These are phyloP conservation scores for Anisogramma anomala DNA, from an alignment of 2,329 filamentous ascomycete genomes.

Conservation along the genomic window DNA sequence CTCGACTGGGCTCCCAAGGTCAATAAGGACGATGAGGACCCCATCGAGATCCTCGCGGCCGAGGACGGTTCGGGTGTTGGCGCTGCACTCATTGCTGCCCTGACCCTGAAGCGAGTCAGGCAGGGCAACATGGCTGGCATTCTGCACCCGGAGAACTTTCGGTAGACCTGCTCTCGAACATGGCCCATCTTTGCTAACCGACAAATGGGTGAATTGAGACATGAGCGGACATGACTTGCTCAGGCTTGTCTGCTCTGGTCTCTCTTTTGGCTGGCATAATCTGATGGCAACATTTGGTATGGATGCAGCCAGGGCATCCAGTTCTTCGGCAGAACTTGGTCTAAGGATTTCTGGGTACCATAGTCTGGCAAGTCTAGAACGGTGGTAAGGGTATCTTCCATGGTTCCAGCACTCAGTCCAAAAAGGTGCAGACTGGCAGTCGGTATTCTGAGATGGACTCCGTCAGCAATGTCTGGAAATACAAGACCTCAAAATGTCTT, in stretches of 20 bases:
- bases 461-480: slow-evolving; percentile 12
- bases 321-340: neutral
- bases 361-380: neutral
- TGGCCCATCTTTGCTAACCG: neutral
- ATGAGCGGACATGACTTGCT: too few species aligned
- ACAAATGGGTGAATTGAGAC: neutral
- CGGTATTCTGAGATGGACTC: slow-evolving; percentile 46
- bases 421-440: slow-evolving; percentile 62
- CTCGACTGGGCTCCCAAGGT: slow-evolving; percentile 79
- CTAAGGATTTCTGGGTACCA: slow-evolving; percentile 1
- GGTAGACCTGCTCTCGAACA: slow-evolving; percentile 19
- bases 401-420: slow-evolving; percentile 37
- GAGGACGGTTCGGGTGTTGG: slow-evolving; percentile 98
- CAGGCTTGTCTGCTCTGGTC: neutral
- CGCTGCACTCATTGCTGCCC: slow-evolving; percentile 78
- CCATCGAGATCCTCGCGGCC: slow-evolving; percentile 74
- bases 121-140: slow-evolving; percentile 53
- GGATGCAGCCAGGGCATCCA: neutral
- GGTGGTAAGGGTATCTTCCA: neutral
- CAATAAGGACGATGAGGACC: slow-evolving; percentile 63
- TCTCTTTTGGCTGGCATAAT: neutral
- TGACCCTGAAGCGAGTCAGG: slow-evolving; percentile 54
- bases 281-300: neutral
- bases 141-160: slow-evolving; percentile 52
- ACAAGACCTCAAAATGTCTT: too few species aligned